Evolutionary conservation across 2,329 filamentous ascomycete genomes (phyloP).

Genomic region (Talaromyces islandicus): DNA sequence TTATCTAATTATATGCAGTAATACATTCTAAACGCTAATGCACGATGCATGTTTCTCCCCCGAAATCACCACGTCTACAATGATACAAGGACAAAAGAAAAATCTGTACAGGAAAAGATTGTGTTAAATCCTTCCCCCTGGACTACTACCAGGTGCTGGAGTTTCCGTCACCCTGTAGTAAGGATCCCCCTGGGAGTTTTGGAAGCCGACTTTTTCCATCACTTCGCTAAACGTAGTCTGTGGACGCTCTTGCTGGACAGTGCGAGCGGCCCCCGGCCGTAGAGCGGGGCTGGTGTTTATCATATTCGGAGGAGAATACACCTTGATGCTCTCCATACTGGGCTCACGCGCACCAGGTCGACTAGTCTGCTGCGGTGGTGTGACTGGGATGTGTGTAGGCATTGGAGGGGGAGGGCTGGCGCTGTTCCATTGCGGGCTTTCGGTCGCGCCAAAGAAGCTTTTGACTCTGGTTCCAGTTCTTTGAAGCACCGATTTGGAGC

Average conservation of each 20-base stretch:
- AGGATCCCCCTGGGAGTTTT: conserved; percentile 21
- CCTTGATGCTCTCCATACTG: conserved; percentile 41
- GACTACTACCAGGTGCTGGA: conserved; percentile 8
- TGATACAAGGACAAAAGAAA: neutral
- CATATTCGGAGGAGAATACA: conserved; percentile 39
- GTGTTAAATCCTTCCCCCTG: neutral
- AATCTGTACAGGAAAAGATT: neutral
- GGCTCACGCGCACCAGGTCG: conserved; percentile 16
- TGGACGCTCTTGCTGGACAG: conserved; percentile 19
- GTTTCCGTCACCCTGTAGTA: conserved; percentile 23
- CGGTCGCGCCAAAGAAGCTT: conserved; percentile 27
- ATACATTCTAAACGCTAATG: conserved; percentile 5
- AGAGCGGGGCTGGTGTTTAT: conserved; percentile 12
- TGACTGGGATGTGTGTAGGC: conserved; percentile 18
- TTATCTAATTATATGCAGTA: neutral
- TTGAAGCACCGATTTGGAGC: conserved; percentile 25
- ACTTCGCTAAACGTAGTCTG: conserved; percentile 33
- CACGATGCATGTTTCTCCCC: neutral
- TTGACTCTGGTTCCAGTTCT: conserved; percentile 31
- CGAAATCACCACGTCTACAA: neutral
- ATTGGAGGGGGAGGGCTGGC: conserved; percentile 15
- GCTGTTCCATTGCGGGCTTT: conserved; percentile 15
- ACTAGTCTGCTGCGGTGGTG: conserved; percentile 19
- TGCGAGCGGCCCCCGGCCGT: neutral
- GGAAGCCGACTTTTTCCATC: conserved; percentile 32